Percentiles rank a stretch among this genome's conserved stretches.
These are phyloP conservation scores for Eucalyptus albens DNA, from an alignment of 345 rosid genomes.

Conservation along the genomic window DNA sequence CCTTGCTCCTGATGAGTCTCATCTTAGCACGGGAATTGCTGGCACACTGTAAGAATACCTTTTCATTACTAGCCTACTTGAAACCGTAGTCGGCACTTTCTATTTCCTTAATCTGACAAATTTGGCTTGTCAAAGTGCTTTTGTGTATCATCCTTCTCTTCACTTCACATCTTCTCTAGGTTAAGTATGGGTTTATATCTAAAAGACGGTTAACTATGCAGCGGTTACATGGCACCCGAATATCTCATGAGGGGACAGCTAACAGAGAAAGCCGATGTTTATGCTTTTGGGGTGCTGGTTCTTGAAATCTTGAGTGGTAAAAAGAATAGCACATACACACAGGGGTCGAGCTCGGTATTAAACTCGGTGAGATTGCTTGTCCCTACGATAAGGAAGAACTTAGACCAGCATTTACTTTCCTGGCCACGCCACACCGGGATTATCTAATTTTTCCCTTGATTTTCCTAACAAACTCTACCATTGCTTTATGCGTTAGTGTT, in stretches of 20 bases:
- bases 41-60: conserved; percentile 56
- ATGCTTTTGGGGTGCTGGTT: conserved; percentile 66
- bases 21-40: conserved; percentile 52
- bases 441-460: neutral
- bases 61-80: neutral
- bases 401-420: neutral
- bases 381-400: neutral
- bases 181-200: neutral
- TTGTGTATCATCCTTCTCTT: neutral
- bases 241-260: conserved; percentile 58
- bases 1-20: conserved; percentile 20
- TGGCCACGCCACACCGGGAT: neutral
- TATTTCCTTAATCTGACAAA: neutral
- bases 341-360: conserved; percentile 33
- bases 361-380: conserved; percentile 19
- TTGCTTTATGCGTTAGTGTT: neutral
- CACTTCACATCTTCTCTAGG: neutral
- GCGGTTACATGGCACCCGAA: conserved; percentile 86
- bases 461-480: neutral
- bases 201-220: neutral
- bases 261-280: conserved; percentile 73
- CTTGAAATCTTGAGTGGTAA: conserved; percentile 50
- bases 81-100: neutral
- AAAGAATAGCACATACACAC: conserved; percentile 45
- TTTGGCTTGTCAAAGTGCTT: neutral